phyloP scores from a whole-genome alignment of 2,329 filamentous ascomycete species.

The Chaetothyriales sp. region DNA sequence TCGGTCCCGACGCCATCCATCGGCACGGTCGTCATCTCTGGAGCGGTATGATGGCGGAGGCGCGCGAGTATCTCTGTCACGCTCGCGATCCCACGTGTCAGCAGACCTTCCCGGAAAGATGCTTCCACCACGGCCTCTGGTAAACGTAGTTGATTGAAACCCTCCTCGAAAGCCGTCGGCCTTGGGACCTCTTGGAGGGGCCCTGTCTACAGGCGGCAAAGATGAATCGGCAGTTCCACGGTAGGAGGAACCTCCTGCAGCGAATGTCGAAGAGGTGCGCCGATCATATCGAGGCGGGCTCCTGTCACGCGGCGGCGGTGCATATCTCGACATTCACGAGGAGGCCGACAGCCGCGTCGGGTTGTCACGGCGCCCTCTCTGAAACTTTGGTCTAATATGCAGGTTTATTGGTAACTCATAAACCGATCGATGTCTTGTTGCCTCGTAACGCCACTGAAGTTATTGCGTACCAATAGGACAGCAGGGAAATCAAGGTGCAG shows the following conservation, averaged over 20 bases:
- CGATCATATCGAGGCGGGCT: constrained; percentile 58
- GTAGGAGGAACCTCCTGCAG: constrained; percentile 38
- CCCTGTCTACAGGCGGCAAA: constrained; percentile 45
- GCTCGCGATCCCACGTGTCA: constrained; percentile 31
- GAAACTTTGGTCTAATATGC: not conserved
- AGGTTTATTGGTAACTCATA: not conserved
- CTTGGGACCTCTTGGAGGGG: constrained; percentile 71
- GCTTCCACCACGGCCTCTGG: constrained; percentile 44
- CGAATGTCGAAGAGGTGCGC: constrained; percentile 50
- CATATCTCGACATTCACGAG: constrained; percentile 23
- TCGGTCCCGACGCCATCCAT: constrained; percentile 35
- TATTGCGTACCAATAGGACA: not conserved
- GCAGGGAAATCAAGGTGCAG: not conserved
- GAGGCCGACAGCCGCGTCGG: not conserved
- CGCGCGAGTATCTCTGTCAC: constrained; percentile 29
- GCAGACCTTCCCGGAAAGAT: constrained; percentile 46
- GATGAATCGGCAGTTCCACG: constrained; percentile 44
- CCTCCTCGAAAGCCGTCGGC: constrained; percentile 53
- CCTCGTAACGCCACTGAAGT: not conserved
- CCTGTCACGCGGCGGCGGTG: constrained; percentile 53
- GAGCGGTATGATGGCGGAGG: constrained; percentile 29
- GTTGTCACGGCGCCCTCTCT: not conserved
- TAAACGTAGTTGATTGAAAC: constrained; percentile 17
- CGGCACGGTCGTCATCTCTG: constrained; percentile 24
- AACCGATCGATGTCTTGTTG: not conserved